Conservation (phyloP, 2,329 filamentous ascomycete species). For the Metarhizium sp. region DNA sequence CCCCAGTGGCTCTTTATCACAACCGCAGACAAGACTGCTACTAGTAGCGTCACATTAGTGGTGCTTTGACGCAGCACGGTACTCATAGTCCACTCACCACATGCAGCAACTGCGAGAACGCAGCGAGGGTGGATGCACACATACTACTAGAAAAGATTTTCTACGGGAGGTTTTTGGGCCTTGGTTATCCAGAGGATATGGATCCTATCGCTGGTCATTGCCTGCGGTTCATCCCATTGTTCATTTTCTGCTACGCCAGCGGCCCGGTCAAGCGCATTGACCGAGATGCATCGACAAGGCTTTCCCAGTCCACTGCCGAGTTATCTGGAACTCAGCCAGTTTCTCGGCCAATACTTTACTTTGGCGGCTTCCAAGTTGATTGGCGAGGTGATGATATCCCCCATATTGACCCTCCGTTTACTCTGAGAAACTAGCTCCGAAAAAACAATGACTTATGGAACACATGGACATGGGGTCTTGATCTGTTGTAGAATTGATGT, state of each 20-base stretch:
- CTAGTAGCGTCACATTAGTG: not conserved
- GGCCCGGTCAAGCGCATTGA: not conserved
- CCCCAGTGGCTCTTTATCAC: not conserved
- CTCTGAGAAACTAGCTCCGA: no score
- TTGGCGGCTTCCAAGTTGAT: no score
- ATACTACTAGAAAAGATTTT: no score
- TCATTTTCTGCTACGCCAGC: no score
- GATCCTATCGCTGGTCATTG: not conserved
- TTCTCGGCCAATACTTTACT: no score
- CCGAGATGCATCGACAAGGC: not conserved
- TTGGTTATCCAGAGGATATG: no score
- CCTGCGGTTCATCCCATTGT: not conserved
- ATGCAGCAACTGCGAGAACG: not conserved
- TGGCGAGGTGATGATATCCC: no score
- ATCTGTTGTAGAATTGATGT: not conserved
- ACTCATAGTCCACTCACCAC: not conserved
- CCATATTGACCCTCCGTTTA: no score
- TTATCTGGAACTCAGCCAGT: no score
- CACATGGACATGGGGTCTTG: not conserved
- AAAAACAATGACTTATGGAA: not conserved
- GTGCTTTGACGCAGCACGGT: conserved; percentile 4
- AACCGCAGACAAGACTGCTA: not conserved
- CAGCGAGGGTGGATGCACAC: not conserved
- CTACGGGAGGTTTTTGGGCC: no score
- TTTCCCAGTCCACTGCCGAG: no score